Percentiles rank a stretch among this genome's conserved stretches.
These are phyloP conservation scores for Monosporascus ibericus DNA, from an alignment of 2,329 filamentous ascomycete species.

Conservation along the genomic window DNA sequence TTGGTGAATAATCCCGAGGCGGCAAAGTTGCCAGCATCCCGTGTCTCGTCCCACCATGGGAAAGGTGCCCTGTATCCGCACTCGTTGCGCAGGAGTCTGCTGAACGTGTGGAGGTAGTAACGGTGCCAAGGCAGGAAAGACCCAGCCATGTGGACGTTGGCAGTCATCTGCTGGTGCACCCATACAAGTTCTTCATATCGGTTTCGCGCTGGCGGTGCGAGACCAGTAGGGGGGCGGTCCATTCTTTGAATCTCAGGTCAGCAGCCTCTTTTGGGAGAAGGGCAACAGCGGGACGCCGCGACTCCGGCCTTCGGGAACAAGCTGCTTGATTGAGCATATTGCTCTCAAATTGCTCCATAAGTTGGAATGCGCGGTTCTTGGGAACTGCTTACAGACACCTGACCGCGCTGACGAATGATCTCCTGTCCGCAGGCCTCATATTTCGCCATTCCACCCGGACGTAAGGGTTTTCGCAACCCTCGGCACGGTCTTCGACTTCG, in stretches of 20 bases:
- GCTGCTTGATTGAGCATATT: neutral
- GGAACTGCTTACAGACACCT: conserved; percentile 17
- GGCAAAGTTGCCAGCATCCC: conserved; percentile 24
- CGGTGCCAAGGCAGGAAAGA: conserved; percentile 29
- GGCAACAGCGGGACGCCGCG: neutral
- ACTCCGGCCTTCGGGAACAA: neutral
- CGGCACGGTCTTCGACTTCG: neutral
- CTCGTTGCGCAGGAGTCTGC: conserved; percentile 25
- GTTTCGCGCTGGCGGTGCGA: conserved; percentile 19
- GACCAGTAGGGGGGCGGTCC: conserved; percentile 19
- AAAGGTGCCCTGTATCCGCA: conserved; percentile 26
- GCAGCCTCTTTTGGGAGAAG: neutral
- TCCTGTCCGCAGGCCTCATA: conserved; percentile 22
- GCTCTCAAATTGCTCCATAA: no score
- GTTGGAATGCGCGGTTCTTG: neutral
- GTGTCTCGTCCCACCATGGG: conserved; percentile 30
- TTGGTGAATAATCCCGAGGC: conserved; percentile 22
- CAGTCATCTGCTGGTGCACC: conserved; percentile 24
- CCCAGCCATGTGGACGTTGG: conserved; percentile 26
- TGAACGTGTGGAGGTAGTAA: conserved; percentile 25
- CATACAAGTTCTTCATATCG: conserved; percentile 28
- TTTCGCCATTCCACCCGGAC: conserved; percentile 26
- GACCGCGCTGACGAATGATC: conserved; percentile 22
- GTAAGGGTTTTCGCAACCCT: conserved; percentile 19
- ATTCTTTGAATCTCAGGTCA: conserved; percentile 1